A percentile compares a stretch with the other conserved stretches of the same genome.
phyloP scores from a whole-genome alignment of 1,284 basidiomycete species.

The Fomitopsis pinicola region DNA sequence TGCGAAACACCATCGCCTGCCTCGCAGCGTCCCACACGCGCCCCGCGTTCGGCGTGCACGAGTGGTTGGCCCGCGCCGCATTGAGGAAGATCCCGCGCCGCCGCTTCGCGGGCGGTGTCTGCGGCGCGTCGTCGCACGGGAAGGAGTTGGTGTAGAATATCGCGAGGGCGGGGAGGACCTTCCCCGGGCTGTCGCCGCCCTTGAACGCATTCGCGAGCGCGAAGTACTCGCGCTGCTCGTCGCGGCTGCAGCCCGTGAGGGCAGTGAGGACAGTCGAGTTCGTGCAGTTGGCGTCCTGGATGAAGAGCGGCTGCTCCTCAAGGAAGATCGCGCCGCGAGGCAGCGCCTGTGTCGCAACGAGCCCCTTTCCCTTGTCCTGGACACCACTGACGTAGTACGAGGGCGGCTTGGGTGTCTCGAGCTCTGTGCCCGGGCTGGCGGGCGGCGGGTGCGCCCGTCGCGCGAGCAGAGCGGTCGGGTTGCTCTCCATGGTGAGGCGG shows the following conservation, averaged over 20 bases:
- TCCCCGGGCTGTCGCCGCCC: background rate
- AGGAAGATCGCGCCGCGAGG: conserved; percentile 19
- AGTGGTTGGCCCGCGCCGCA: conserved; percentile 21
- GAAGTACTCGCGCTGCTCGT: conserved; percentile 21
- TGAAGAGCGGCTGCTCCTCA: conserved; percentile 21
- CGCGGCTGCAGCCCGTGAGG: conserved; percentile 16
- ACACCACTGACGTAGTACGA: conserved; percentile 11
- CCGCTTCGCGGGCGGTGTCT: background rate
- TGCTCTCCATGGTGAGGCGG: background rate
- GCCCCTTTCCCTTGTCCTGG: conserved; percentile 18
- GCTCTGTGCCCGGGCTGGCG: background rate
- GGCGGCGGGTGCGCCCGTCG: background rate
- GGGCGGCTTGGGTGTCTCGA: background rate
- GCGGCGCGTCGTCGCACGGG: conserved; percentile 9
- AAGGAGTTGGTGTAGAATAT: conserved; percentile 24
- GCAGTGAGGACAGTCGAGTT: conserved; percentile 19
- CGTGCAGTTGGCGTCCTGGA: conserved; percentile 12
- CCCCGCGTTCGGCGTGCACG: conserved; percentile 21
- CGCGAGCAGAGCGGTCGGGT: too few relatives aligned
- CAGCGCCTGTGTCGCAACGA: conserved; percentile 19
- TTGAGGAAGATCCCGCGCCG: conserved; percentile 19
- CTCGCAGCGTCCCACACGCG: conserved; percentile 16
- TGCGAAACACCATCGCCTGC: conserved; percentile 18
- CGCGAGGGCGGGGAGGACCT: conserved; percentile 17
- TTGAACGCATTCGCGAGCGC: conserved; percentile 18